Base-by-base conservation (phyloP, 257 asterid genomes). In the Dorcoceras hygrometricum region DNA sequence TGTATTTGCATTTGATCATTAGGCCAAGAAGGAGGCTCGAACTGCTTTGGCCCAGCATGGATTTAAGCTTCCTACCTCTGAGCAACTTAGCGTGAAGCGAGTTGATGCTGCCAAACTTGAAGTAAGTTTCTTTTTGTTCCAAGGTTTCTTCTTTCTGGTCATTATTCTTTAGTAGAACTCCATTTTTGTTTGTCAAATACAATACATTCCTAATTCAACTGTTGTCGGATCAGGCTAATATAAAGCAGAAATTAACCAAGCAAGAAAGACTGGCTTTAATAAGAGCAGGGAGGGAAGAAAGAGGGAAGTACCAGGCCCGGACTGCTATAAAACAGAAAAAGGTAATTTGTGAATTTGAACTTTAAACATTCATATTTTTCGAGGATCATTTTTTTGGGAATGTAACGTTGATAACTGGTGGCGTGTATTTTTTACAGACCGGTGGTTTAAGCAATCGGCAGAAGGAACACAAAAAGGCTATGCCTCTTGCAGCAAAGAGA, bases 1-100 rank as follows among this genome's bases (percentile, higher is more conserved):
- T 14, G 14, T 73, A 58, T 73, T 71, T 25, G 19, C 67, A 51
- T 3, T 74, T 68, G 57, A 70, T 67, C 27, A 2, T 66, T 71
- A 90, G 99, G 97, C 96, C 50, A 86, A 86, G 79, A 68, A 80
- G 74, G 97, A 84, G 0, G 97, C 97, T 19, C 82, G 85, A 74
- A 46, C 43, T 53, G 79, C 72, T 51, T 72, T 93, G 77, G 43
- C 76, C 25, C 83, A 75, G 70, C 90, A 88, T 62, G 99, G 98
- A 29, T 84, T 93, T 79, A 94, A 82, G 85, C 46, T 90, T 79
- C 96, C 95, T 14, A 87, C 75, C 77, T 72, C 91, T 14, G 90
- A 89, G 39, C 80, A 87, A 73, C 94, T 91, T 65, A 81, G 90
- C 74, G 14, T 43, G 29, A 93, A 83, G 86, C 88, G 94, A 78